Evolutionary conservation across 208 protist genomes (phyloP).

Genomic region (Vickermania spadyakhi): DNA sequence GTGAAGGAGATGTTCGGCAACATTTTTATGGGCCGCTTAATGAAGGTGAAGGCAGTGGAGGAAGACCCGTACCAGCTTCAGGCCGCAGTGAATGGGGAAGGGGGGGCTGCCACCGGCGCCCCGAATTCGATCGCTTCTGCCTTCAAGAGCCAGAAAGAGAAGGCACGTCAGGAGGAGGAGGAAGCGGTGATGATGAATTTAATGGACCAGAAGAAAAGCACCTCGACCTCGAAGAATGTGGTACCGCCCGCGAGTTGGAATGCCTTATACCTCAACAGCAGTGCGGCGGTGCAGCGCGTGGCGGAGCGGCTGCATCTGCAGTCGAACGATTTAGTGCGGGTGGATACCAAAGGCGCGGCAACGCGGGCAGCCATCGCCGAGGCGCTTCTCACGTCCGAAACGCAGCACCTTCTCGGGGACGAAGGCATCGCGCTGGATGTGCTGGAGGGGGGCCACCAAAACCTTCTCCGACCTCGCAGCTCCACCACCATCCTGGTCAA

Average conservation of each 20-base stretch:
- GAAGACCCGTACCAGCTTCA: constrained; percentile 72
- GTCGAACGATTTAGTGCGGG: constrained; percentile 47
- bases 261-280: constrained; percentile 75
- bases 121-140: constrained; percentile 27
- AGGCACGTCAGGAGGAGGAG: constrained; percentile 18
- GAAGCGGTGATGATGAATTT: not conserved
- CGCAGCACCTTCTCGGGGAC: constrained; percentile 61
- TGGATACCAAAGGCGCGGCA: constrained; percentile 66
- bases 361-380: constrained; percentile 86
- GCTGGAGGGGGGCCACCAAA: constrained; percentile 46
- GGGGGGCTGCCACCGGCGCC: not conserved
- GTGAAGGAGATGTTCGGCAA: constrained; percentile 59
- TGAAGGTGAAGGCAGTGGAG: constrained; percentile 50
- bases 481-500: constrained; percentile 82
- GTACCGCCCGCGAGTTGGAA: constrained; percentile 32
- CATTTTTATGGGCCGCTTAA: constrained; percentile 87
- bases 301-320: constrained; percentile 58
- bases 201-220: not conserved
- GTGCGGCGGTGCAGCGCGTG: constrained; percentile 60
- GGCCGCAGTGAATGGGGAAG: constrained; percentile 12
- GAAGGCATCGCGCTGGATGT: constrained; percentile 64
- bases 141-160: constrained; percentile 53
- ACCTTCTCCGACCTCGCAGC: constrained; percentile 56
- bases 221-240: not conserved
- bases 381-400: constrained; percentile 69